A percentile compares a stretch with the other conserved stretches of the same genome.
Conservation (phyloP, 768 basidiomycete genomes). For the Rhodotorula taiwanensis region DNA sequence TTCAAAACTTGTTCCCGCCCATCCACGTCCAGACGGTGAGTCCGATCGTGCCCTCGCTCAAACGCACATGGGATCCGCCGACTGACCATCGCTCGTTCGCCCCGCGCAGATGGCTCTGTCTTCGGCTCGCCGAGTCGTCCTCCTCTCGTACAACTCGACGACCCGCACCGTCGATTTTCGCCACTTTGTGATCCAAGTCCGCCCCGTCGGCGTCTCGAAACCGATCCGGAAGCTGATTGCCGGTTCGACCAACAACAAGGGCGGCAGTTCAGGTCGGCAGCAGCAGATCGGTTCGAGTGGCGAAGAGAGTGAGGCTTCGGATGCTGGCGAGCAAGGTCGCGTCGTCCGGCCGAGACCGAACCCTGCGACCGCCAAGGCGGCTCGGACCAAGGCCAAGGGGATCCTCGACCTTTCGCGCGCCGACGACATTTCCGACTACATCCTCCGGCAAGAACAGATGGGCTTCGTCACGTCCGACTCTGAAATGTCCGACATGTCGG, state of each 20-base stretch:
- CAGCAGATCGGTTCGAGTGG: slow-evolving; percentile 4
- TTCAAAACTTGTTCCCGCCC: slow-evolving; percentile 92
- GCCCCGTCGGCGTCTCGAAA: slow-evolving; percentile 85
- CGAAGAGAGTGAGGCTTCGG: slow-evolving; percentile 26
- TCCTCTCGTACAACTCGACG: slow-evolving; percentile 81
- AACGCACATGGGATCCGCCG: not conserved
- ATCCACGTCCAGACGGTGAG: slow-evolving; percentile 53
- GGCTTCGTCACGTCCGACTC: slow-evolving; percentile 48
- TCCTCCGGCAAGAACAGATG: slow-evolving; percentile 60
- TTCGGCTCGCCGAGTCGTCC: slow-evolving; percentile 85
- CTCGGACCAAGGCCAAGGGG: slow-evolving; percentile 32
- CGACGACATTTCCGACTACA: slow-evolving; percentile 90
- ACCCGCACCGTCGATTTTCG: slow-evolving; percentile 82
- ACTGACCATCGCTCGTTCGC: not conserved
- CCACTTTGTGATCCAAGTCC: slow-evolving; percentile 91
- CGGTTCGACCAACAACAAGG: slow-evolving; percentile 48
- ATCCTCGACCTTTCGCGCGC: slow-evolving; percentile 78
- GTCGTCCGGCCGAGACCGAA: slow-evolving; percentile 1
- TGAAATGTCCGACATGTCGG: slow-evolving; percentile 48
- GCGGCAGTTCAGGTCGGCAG: no score
- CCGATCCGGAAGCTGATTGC: slow-evolving; percentile 82
- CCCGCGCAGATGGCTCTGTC: slow-evolving; percentile 62
- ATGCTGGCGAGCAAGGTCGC: slow-evolving; percentile 8
- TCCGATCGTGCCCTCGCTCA: not conserved
- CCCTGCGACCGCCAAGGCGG: not conserved